Base-by-base conservation (phyloP, 768 basidiomycete genomes). In the Kwoniella heveanensis region DNA sequence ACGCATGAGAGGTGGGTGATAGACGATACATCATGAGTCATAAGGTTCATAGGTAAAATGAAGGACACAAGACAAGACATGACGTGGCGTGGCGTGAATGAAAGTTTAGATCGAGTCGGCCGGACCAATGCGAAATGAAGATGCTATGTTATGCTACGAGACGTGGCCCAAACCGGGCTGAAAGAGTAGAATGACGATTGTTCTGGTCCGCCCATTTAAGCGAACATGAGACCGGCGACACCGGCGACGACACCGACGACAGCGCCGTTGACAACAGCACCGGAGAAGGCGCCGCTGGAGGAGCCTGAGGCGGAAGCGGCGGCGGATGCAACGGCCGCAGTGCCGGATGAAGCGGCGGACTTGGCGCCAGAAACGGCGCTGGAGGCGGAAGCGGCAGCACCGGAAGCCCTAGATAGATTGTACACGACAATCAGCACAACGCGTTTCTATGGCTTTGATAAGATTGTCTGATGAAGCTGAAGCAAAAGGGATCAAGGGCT, bases 201-300 rank as follows among this genome's bases (percentile, higher is more conserved):
- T n/a, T n/a, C n/a, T n/a, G n/a, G n/a, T n/a, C n/a, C n/a, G n/a
- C 39, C 39, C 39, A 19, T 19, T 44, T 44, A 44, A 44, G 39
- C 39, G 39, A 44, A 44, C 39, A 44, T 44, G 56, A 64, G 36
- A 50, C 69, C 74, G 44, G 72, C 21, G 19, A 67, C 63, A 58
- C 68, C 74, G 32, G 67, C 55, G 29, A 62, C 69, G 55, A 76
- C 25, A 37, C 70, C 74, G 17, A 65, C 67, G 22, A 66, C 13
- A 54, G 63, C 74, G 47, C 62, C 64, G 44, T 65, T 60, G 24
- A 65, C 66, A 47, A 56, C 64, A 15, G 58, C 32, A 19, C 62
- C 39, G 15, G 54, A 30, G 15, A 60, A 63, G 21, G 62, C 64
- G 22, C 56, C 53, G n/a, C 26, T 27, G 30, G 60, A 22, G 36